phyloP scores from a whole-genome alignment of 768 basidiomycete species.

The Trametes punicea region DNA sequence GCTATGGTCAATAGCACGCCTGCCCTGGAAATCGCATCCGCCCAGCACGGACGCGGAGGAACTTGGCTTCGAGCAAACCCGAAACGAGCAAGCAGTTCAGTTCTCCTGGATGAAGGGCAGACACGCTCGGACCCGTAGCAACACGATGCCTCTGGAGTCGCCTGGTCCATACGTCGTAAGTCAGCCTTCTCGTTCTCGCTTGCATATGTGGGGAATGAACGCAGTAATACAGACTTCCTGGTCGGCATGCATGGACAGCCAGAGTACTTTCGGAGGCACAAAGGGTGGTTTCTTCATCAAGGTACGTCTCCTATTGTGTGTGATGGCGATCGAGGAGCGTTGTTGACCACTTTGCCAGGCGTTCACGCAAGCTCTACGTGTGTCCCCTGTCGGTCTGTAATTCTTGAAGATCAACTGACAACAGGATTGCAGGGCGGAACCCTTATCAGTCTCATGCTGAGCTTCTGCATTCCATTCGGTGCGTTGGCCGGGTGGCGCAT shows the following conservation, averaged over 20 bases:
- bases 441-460: conserved; percentile 13
- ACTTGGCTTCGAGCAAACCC: neutral
- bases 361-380: conserved; percentile 19
- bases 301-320: conserved; percentile 12
- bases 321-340: too few species aligned
- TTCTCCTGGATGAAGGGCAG: neutral
- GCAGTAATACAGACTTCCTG: conserved; percentile 20
- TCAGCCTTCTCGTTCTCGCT: neutral
- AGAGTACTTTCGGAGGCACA: conserved; percentile 15
- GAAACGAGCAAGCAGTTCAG: neutral
- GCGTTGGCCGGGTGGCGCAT: too few species aligned
- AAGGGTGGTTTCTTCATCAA: conserved; percentile 23
- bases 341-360: conserved; percentile 7
- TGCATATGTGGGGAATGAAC: neutral
- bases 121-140: neutral
- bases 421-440: neutral
- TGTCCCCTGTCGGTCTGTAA: neutral
- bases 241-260: conserved; percentile 25
- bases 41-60: neutral
- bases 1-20: neutral
- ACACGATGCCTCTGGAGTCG: neutral
- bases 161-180: conserved; percentile 5
- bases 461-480: conserved; percentile 15
- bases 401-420: neutral
- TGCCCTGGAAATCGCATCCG: neutral